Evolutionary conservation across 2,329 filamentous ascomycete species (phyloP), one percentile per base, ranked within the genome.

Genomic region (Colletotrichum aenigma): DNA sequence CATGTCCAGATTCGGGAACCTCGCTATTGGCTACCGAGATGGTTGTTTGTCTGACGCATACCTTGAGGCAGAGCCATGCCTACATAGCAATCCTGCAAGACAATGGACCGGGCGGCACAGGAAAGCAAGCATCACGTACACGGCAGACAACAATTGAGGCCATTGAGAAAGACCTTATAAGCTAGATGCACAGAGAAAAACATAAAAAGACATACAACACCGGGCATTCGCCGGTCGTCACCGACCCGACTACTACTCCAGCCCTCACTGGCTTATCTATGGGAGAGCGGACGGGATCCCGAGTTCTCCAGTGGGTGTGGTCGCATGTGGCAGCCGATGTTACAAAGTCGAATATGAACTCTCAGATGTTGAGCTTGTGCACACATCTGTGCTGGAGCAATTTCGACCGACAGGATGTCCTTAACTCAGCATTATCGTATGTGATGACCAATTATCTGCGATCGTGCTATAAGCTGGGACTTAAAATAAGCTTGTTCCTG

Each of bases 251-350:
- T 38, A 38, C 36, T 38, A 38, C 36, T 38, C 36, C 36, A 38
- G 36, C 36, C 36, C 36, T 38, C 36, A 38, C 36, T 38, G 36
- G 36, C 15, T 38, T 38, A 38, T 18, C 34, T 65, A 65, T 65
- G 34, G 61, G 61, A 43, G 61, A 65, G 34, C 61, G 61, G 34
- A 65, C 61, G 61, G 61, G 61, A 65, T 65, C 61, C 61, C 61
- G 61, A 65, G 61, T 28, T 65, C 15, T 65, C 61, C 61, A 38
- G 61, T 65, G 61, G 61, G 61, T 65, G n/a, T 65, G 61, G 61
- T 65, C 61, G 61, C 43, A 65, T 43, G 34, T 65, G 9, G 0
- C 8, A n/a, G 10, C 1, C 0, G 0, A 0, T 1, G 0, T 1
- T 4, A 15, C 21, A 38, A 16, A 38, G 5, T 21, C 18, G 30